These are phyloP conservation scores for Calendula officinalis DNA, from an alignment of 129 eudicot genomes.

Conservation along the genomic window DNA sequence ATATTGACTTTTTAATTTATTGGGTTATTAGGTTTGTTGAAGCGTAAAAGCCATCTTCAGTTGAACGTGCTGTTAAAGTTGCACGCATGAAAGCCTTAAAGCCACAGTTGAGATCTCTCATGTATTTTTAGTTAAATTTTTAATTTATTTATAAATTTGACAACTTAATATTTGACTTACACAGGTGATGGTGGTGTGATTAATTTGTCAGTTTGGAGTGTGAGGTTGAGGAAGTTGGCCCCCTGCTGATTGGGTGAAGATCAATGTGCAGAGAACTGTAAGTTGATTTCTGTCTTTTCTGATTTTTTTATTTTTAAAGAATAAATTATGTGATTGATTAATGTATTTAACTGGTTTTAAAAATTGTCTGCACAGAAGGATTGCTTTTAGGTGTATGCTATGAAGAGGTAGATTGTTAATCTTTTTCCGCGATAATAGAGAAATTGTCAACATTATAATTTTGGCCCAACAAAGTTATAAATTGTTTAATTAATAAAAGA, in stretches of 20 bases:
- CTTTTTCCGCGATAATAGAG: no score
- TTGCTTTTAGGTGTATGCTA: constrained; percentile 96
- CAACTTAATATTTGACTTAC: background rate
- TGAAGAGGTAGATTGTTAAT: constrained; percentile 60
- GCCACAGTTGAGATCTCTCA: constrained; percentile 58
- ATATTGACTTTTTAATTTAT: constrained; percentile 14
- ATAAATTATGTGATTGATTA: background rate
- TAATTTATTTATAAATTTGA: background rate
- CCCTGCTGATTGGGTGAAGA: constrained; percentile 96
- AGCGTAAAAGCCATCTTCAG: constrained; percentile 72
- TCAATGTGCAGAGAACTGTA: constrained; percentile 86
- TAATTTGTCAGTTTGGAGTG: constrained; percentile 52
- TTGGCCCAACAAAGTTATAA: no score
- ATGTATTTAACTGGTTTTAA: constrained; percentile 1
- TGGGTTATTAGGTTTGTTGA: constrained; percentile 53
- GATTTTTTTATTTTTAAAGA: background rate
- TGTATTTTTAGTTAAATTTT: background rate
- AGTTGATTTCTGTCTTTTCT: constrained; percentile 21
- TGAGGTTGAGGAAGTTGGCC: constrained; percentile 69
- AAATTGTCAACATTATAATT: no score
- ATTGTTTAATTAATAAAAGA: background rate
- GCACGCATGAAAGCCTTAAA: constrained; percentile 55
- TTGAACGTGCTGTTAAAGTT: constrained; percentile 61
- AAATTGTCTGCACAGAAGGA: constrained; percentile 60
- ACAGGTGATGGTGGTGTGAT: constrained; percentile 8